phyloP scores from a whole-genome alignment of 345 rosid genomes.

The Capsella bursapastoris region DNA sequence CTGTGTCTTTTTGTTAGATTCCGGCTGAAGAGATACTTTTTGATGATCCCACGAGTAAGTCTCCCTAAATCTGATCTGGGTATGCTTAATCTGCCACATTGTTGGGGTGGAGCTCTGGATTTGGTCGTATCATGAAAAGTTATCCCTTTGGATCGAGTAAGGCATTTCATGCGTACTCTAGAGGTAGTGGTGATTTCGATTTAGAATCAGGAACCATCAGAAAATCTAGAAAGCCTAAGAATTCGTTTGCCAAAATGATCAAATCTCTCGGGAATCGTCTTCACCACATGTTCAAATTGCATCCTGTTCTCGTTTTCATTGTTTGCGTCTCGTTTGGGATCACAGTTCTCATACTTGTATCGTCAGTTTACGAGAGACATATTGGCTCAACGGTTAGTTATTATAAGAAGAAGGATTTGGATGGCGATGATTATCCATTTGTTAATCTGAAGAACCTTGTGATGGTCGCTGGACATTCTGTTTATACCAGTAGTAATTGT shows the following conservation, averaged over 20 bases:
- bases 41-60: conserved; percentile 39
- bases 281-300: conserved; percentile 64
- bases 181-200: conserved; percentile 69
- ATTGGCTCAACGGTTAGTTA: conserved; percentile 45
- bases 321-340: conserved; percentile 68
- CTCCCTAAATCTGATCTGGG: conserved; percentile 47
- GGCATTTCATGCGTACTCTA: conserved; percentile 74
- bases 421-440: conserved; percentile 59
- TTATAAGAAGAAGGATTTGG: conserved; percentile 48
- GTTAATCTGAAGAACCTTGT: conserved; percentile 74
- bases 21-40: not conserved
- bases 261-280: conserved; percentile 60
- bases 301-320: conserved; percentile 58
- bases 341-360: conserved; percentile 58
- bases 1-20: conserved; percentile 21
- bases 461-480: conserved; percentile 98
- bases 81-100: conserved; percentile 49
- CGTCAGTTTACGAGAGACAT: conserved; percentile 55
- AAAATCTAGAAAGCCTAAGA: conserved; percentile 65
- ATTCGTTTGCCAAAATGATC: conserved; percentile 56
- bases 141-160: conserved; percentile 59
- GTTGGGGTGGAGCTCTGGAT: conserved; percentile 38
- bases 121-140: conserved; percentile 60
- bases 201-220: conserved; percentile 71
- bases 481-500: conserved; percentile 79